Conservation (phyloP, 2,329 filamentous ascomycete species). For the Epichloe sylvatica region DNA sequence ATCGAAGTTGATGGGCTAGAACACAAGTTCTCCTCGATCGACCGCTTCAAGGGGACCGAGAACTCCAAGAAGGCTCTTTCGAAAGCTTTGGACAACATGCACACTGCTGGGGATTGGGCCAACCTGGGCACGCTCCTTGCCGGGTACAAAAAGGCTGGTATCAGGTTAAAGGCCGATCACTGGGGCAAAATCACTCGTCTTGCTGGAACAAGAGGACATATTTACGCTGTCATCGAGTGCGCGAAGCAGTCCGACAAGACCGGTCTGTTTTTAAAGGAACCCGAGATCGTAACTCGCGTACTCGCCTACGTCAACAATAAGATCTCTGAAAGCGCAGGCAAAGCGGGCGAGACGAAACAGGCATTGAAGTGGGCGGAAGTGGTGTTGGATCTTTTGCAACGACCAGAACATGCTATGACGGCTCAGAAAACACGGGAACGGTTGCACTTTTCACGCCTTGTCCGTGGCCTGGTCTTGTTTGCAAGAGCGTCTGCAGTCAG, state of each 20-base stretch:
- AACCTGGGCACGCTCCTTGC: conserved; percentile 40
- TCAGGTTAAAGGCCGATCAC: conserved; percentile 21
- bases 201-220: conserved; percentile 25
- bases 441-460: conserved; percentile 14
- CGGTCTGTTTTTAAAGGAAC: conserved; percentile 27
- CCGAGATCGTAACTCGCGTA: conserved; percentile 23
- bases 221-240: conserved; percentile 35
- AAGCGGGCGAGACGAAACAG: conserved; percentile 22
- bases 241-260: conserved; percentile 33
- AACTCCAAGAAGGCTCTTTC: conserved; percentile 25
- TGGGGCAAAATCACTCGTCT: conserved; percentile 27
- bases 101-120: conserved; percentile 33
- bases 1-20: conserved; percentile 45
- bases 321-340: conserved; percentile 25
- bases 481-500: conserved; percentile 14
- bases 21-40: conserved; percentile 34
- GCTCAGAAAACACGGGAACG: conserved; percentile 8
- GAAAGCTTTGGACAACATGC: conserved; percentile 30
- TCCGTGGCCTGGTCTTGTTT: conserved; percentile 20
- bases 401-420: conserved; percentile 23
- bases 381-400: conserved; percentile 38
- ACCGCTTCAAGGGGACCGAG: conserved; percentile 29
- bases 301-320: conserved; percentile 20
- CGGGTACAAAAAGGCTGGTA: conserved; percentile 31
- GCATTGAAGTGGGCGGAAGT: conserved; percentile 32